Conservation (phyloP, 179 eudicot species). For the Drosera spatulata region DNA sequence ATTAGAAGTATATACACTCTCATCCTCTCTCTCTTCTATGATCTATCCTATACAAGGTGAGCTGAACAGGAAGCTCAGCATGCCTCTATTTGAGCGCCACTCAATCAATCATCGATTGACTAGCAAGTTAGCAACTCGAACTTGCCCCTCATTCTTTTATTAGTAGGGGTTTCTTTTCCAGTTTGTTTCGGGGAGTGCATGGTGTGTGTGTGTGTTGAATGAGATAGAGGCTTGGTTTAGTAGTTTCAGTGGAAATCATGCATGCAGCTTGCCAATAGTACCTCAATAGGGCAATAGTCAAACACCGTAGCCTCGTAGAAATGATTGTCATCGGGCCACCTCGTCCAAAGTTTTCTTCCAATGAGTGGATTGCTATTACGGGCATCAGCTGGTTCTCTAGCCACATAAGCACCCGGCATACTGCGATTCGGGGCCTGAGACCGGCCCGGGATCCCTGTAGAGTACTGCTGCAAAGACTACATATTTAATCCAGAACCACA, state of each 20-base stretch:
- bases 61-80: too few species aligned
- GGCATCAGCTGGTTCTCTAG: slow-evolving; percentile 28
- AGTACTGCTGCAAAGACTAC: slow-evolving; percentile 33
- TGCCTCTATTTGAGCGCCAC: too few species aligned
- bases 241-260: neutral
- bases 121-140: too few species aligned
- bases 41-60: neutral
- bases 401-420: slow-evolving; percentile 21
- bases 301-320: slow-evolving; percentile 58
- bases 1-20: neutral
- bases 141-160: too few species aligned
- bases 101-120: too few species aligned
- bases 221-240: too few species aligned
- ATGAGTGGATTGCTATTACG: slow-evolving; percentile 35
- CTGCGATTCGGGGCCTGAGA: slow-evolving; percentile 27
- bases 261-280: slow-evolving; percentile 5
- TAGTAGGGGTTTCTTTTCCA: too few species aligned
- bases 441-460: slow-evolving; percentile 38
- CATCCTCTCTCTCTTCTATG: too few species aligned
- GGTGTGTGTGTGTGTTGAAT: too few species aligned
- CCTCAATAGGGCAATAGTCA: slow-evolving; percentile 27
- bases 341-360: slow-evolving; percentile 57
- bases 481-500: slow-evolving; percentile 5
- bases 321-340: slow-evolving; percentile 65
- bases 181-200: too few species aligned